These are phyloP conservation scores for Auricularia heimuer DNA, from an alignment of 768 basidiomycete species.

Conservation along the genomic window DNA sequence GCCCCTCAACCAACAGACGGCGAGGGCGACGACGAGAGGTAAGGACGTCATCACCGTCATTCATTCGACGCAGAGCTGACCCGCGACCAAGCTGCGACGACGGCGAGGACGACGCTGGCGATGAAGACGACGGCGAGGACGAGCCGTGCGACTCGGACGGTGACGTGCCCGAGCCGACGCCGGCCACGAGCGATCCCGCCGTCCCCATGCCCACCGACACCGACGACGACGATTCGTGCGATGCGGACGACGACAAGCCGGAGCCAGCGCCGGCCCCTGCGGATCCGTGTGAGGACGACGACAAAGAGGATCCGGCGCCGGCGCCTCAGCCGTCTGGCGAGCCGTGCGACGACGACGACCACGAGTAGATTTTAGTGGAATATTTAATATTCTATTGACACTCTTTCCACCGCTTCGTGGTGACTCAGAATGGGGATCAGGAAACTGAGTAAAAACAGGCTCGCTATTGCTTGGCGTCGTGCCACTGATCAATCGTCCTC, in stretches of 20 bases:
- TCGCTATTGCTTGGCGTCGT: too few species aligned
- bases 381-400: too few species aligned
- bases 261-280: background rate
- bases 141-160: too few species aligned
- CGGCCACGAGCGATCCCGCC: too few species aligned
- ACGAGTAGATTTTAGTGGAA: too few species aligned
- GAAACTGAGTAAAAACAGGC: too few species aligned
- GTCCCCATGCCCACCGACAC: too few species aligned
- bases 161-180: too few species aligned
- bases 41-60: background rate
- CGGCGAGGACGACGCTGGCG: background rate
- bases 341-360: background rate
- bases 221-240: background rate
- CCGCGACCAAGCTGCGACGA: background rate
- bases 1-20: background rate
- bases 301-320: background rate
- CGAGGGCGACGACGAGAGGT: background rate
- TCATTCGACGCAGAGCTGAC: background rate
- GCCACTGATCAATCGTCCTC: too few species aligned
- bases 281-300: constrained; percentile 1
- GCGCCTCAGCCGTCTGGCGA: background rate
- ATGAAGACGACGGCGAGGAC: background rate
- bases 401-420: too few species aligned
- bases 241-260: background rate
- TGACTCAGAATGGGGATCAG: too few species aligned